A percentile compares a stretch with the other conserved stretches of the same genome.
These are phyloP conservation scores for Primulina tabacum DNA, from an alignment of 257 asterid species.

Conservation along the genomic window DNA sequence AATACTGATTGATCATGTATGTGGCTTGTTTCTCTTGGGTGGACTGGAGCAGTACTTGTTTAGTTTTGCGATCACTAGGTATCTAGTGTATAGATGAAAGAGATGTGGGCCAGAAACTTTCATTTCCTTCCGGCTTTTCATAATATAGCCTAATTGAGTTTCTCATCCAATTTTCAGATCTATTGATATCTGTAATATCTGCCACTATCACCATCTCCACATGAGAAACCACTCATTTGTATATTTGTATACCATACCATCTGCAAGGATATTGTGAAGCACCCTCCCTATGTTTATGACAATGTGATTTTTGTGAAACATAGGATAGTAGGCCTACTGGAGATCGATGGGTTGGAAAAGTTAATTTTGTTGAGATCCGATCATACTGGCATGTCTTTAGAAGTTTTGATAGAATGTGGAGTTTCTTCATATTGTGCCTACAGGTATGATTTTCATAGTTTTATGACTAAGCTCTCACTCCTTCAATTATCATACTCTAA, in stretches of 20 bases:
- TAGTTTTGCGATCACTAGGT: background rate
- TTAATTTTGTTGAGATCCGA: constrained; percentile 95
- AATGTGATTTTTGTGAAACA: constrained; percentile 20
- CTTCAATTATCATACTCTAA: constrained; percentile 19
- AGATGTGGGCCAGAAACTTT: constrained; percentile 1
- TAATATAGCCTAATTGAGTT: background rate
- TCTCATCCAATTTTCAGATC: no score
- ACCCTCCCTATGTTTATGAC: constrained; percentile 11
- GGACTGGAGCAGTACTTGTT: background rate
- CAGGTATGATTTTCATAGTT: constrained; percentile 52
- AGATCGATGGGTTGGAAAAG: constrained; percentile 97
- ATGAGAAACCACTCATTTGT: background rate
- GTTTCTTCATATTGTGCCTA: constrained; percentile 92
- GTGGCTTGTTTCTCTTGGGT: no score
- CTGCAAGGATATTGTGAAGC: constrained; percentile 18
- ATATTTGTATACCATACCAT: constrained; percentile 16
- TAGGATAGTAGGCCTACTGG: constrained; percentile 59
- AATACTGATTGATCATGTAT: no score
- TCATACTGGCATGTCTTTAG: constrained; percentile 93
- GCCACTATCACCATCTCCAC: constrained; percentile 3
- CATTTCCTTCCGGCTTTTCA: background rate
- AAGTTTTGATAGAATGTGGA: constrained; percentile 99
- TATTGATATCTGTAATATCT: background rate
- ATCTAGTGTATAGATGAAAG: background rate
- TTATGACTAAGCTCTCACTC: constrained; percentile 13